These are phyloP conservation scores for Neurospora cerealis DNA, from an alignment of 495 filamentous ascomycete genomes.

Conservation along the genomic window DNA sequence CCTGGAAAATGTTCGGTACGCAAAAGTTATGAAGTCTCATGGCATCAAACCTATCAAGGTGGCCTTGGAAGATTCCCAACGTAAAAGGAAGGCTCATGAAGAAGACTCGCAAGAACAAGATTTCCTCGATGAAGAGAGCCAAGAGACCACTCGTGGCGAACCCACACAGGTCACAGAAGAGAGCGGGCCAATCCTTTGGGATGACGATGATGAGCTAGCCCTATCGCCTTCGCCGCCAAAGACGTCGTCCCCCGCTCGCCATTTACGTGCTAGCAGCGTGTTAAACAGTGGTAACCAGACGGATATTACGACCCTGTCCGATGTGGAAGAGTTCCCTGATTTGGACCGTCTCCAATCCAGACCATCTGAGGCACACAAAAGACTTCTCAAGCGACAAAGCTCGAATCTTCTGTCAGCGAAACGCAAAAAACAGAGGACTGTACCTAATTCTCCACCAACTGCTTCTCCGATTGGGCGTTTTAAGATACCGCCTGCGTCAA, in stretches of 20 bases:
- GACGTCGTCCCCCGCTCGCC: conserved; percentile 11
- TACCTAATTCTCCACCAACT: conserved; percentile 10
- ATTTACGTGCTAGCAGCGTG: conserved; percentile 15
- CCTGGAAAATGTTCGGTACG: conserved; percentile 58
- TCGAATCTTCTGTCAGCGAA: conserved; percentile 10
- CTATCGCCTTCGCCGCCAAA: conserved; percentile 18
- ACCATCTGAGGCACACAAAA: conserved; percentile 1
- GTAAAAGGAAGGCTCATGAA: conserved; percentile 18
- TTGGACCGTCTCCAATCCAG: conserved; percentile 17
- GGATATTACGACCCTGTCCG: conserved; percentile 20
- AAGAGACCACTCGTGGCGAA: conserved; percentile 17
- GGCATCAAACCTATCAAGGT: conserved; percentile 55
- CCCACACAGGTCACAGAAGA: conserved; percentile 17
- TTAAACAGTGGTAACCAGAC: conserved; percentile 13
- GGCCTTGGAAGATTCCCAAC: conserved; percentile 18
- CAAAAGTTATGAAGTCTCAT: conserved; percentile 45
- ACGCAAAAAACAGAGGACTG: conserved; percentile 11
- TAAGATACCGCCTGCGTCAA: conserved; percentile 2
- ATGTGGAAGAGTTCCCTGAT: conserved; percentile 30
- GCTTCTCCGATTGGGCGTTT: conserved; percentile 10
- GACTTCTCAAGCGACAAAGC: conserved; percentile 11
- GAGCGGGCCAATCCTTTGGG: conserved; percentile 15
- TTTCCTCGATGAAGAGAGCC: conserved; percentile 38
- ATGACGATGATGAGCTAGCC: conserved; percentile 13
- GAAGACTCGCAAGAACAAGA: conserved; percentile 42